Base-by-base conservation (phyloP, 129 eudicot species). In the Logfia minima region DNA sequence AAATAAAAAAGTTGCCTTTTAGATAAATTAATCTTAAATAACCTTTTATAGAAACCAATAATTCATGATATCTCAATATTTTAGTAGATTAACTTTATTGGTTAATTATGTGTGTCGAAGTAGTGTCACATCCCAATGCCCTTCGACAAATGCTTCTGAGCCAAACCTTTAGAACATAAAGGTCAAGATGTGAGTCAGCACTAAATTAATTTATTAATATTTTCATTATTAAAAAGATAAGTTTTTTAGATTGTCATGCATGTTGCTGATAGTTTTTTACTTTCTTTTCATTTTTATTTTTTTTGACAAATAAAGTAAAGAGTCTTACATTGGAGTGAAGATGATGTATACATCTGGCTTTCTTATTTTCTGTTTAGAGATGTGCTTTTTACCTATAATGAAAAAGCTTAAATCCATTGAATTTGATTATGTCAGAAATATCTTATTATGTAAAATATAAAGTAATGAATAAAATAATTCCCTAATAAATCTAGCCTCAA, bases 141-240 rank as follows among this genome's bases (percentile, higher is more conserved):
- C 26, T 62, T 62, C 62, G 70, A 19, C 67, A 16, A 58, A 68
- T 41, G 67, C 59, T 39, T 69, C 68, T 19, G 45, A 8, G 52
- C 75, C 70, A n/a, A 37, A n/a, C 2, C 67, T 78, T 69, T 26
- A 69, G 76, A 78, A 78, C 59, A 78, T 69, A 78, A 14, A 39
- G 82, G 76, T 78, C 82, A 78, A 78, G 10, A 78, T 32, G 41
- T 69, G 82, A 78, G 63, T 78, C 82, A 78, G 70, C 82, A 69
- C 35, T n/a, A 59, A 32, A 69, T 41, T 68, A 68, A 9, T 28
- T n/a, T 24, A 70, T 37, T 78, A 41, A 35, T 26, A 18, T 51
- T 10, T 31, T n/a, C 34, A 21, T 31, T 0, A 32, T 29, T 29
- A 65, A 65, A 34, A 34, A 14, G 5, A 14, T 21, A 45, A 21